Evolutionary conservation across 2,329 filamentous ascomycete genomes (phyloP), one percentile per base, ranked within the genome.

Genomic region (Escovopsis sp.): DNA sequence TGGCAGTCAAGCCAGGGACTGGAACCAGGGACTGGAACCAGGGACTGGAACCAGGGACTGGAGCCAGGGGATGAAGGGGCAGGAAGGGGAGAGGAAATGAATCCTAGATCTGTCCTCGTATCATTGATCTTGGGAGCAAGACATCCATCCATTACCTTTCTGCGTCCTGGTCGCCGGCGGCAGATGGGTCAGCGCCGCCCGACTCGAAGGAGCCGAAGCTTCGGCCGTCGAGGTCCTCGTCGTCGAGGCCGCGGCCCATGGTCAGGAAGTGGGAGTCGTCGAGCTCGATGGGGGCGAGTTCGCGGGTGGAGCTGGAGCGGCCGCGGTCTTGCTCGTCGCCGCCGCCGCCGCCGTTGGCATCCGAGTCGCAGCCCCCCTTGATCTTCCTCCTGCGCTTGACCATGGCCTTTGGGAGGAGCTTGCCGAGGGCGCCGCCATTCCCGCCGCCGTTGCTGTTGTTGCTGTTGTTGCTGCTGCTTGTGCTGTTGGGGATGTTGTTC

Each of bases 361-460:
- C 46, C 10, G 43, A 36, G 54, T 63, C 45, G 53, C 54, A 42
- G 12, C 63, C 61, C 32, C 51, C 50, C 34, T 59, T 54, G 50
- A 61, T 66, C 52, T 59, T 65, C 38, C 59, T 60, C 33, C 65
- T 61, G 32, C 66, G 63, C 47, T 65, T 68, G 33, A 59, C 58
- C 19, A 57, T 54, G 27, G 61, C 57, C 47, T 66, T 70, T 35
- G 68, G 62, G 26, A 76, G 52, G 21, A 75, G 58, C 53, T 70
- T 73, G 38, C 57, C 61, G 30, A 71, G 52, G 11, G 58, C 56
- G 41, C 51, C 58, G 36, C 40, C 40, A 35, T 35, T 19, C 27
- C 31, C 40, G 31, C 34, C 43, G 43, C 40, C 40, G 15, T 31
- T 30, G 13, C 16, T 30, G 13, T 5, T 30, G 27, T 6, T 30